Evolutionary conservation across 75 land plant species (phyloP).

Genomic region (Selaginella moellendorffii): DNA sequence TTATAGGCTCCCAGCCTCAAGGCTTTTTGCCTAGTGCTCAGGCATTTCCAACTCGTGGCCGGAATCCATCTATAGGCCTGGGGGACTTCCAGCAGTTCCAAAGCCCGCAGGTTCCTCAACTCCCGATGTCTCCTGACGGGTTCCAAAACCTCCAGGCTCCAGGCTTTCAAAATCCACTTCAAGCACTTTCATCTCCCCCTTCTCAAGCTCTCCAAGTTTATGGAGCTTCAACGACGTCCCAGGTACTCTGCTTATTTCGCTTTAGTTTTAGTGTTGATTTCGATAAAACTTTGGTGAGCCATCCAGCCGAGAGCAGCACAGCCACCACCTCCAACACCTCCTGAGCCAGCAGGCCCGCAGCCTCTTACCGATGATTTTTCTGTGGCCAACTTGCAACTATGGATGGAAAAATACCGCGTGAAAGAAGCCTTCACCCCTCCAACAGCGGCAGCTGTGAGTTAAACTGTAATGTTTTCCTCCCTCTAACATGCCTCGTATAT

Average conservation of each 20-base stretch:
- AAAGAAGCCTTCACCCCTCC: constrained; percentile 12
- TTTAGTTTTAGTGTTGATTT: neutral
- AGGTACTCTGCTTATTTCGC: neutral
- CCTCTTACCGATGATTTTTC: neutral
- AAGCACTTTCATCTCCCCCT: too few relatives aligned
- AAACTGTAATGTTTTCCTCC: neutral
- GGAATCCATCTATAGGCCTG: too few relatives aligned
- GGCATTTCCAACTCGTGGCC: too few relatives aligned
- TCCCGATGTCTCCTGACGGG: neutral
- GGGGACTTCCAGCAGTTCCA: too few relatives aligned
- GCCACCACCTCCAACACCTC: neutral
- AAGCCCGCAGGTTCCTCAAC: too few relatives aligned
- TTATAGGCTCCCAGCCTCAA: too few relatives aligned
- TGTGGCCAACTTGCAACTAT: neutral
- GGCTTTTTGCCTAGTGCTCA: neutral
- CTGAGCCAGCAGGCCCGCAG: neutral
- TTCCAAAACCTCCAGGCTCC: neutral
- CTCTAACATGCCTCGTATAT: neutral
- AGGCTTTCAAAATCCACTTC: neutral
- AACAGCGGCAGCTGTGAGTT: constrained; percentile 14
- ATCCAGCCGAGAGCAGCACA: neutral
- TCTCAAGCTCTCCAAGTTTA: neutral
- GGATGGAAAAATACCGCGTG: neutral
- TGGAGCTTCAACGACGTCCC: neutral
- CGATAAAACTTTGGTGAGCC: neutral